A percentile compares a stretch with the other conserved stretches of the same genome.
phyloP scores from a whole-genome alignment of 768 basidiomycete genomes.

The Boletus vinaceobasis region DNA sequence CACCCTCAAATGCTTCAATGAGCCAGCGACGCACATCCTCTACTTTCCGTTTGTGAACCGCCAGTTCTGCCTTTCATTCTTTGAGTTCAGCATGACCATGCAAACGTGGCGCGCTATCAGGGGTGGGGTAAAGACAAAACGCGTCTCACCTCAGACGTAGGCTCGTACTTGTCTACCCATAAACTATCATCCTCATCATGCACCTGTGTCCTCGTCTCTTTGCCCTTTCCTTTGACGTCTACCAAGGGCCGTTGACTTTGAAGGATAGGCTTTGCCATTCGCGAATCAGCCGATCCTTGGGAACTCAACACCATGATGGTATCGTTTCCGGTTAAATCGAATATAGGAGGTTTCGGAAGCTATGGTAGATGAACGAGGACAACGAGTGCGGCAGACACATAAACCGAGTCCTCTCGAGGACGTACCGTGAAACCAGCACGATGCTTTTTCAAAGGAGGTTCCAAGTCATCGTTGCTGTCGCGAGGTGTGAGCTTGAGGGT shows the following conservation, averaged over 20 bases:
- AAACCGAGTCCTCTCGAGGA: not conserved
- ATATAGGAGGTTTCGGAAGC: slow-evolving; percentile 23
- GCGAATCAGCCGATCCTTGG: not conserved
- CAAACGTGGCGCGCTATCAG: not conserved
- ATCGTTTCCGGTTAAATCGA: slow-evolving; percentile 21
- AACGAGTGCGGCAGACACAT: not conserved
- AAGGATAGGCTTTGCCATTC: not conserved
- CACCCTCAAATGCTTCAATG: slow-evolving; percentile 65
- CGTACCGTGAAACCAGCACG: slow-evolving; percentile 12
- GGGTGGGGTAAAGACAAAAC: not conserved
- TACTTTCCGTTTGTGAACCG: slow-evolving; percentile 77
- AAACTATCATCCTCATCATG: slow-evolving; percentile 37
- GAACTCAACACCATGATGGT: slow-evolving; percentile 2
- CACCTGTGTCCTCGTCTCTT: not conserved
- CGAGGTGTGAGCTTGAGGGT: slow-evolving; percentile 20
- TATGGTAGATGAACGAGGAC: not conserved
- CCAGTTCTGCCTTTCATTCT: slow-evolving; percentile 56
- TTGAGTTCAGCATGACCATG: not conserved
- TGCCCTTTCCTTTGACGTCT: slow-evolving; percentile 27
- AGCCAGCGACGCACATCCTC: slow-evolving; percentile 77
- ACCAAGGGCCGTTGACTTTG: not conserved
- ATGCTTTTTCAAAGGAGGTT: slow-evolving; percentile 22
- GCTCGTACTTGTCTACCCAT: slow-evolving; percentile 67
- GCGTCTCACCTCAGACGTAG: slow-evolving; percentile 49
- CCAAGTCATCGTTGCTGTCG: slow-evolving; percentile 9